Base-by-base conservation (phyloP, 768 basidiomycete species). In the Holtermannia corniformis region DNA sequence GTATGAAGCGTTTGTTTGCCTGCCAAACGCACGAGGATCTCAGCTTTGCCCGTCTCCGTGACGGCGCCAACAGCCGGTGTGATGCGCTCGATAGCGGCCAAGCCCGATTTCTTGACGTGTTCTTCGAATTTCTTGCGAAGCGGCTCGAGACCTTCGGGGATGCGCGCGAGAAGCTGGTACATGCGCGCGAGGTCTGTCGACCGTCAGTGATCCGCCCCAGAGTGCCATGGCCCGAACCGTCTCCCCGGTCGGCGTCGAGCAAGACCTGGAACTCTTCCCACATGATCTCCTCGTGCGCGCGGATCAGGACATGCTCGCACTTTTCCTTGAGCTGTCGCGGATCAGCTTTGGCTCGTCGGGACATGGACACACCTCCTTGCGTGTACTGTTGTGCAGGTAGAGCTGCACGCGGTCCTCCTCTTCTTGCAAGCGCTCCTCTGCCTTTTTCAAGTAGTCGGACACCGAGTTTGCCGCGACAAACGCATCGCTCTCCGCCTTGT, bases 321-420 rank as follows among this genome's bases (percentile, higher is more conserved):
- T 68, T 74, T 27, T 62, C 62, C 49, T 78, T 71, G 41, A 78
- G 62, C 72, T 76, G 54, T 1, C 11, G 42, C 5, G 13, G 25
- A 25, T 44, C 23, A 26, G 2, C 3, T 49, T n/a, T n/a, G n/a
- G n/a, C n/a, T n/a, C n/a, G n/a, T n/a, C n/a, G n/a, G n/a, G n/a
- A n/a, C n/a, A 23, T 1, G 27, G 22, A 20, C 41, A 22, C 44
- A 76, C 74, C 40, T 81, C 78, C 70, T 88, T 90, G 65, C 87
- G 81, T 19, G 93, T 95, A 54, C 82, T 82, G 5, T 85, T 84
- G 73, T 93, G 85, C 43, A 99, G 78, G 72, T 95, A 96, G 48
- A 88, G 80, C 68, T 95, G 92, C 20, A 96, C 89, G 21, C 93
- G 82, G 66, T 92, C 87, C 72, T 93, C 89, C 65, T 99, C 93